Base-by-base conservation (phyloP, 345 rosid genomes). In the Eucalyptus camaldulensis region DNA sequence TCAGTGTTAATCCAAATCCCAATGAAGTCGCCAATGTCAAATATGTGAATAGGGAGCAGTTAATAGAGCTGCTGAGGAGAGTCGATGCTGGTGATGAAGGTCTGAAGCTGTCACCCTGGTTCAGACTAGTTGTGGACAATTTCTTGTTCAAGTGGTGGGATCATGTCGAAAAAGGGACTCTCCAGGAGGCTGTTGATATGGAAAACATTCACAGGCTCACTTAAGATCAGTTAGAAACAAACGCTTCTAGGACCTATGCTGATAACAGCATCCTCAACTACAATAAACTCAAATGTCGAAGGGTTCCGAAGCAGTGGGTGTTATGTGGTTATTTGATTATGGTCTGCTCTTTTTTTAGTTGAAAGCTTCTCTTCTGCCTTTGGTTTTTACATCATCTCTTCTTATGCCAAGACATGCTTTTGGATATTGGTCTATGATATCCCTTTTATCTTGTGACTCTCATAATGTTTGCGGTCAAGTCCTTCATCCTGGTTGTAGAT, bases 121-220 rank as follows among this genome's bases (percentile, higher is more conserved):
- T 97, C 94, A 95, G 98, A 91, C 93, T 98, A n/a, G 96, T 97
- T 2, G 98, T 95, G 40, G 99, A 98, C 88, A 95, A 98, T 90
- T 98, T 97, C 95, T 93, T 98, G 94, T 95, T 96, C 92, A 95
- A 95, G 87, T 97, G 98, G 99, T 98, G 99, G 99, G 99, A 98
- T 65, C 96, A 93, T 87, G 95, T 97, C 4, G 96, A 97, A 92
- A 93, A 94, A 85, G 97, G 98, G 88, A 95, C 94, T 43, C 94
- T 98, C 53, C 81, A 88, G 88, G 96, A 95, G 89, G 97, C 89
- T 40, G 92, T 62, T 43, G 98, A 96, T 93, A 97, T 97, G 98
- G 91, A 95, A 93, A 93, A 93, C 87, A 95, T 97, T 90, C 99
- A 98, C 95, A 95, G 93, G 91, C 91, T 96, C 90, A 88, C 87